Evolutionary conservation across 257 asterid species (phyloP).

Genomic region (Capsicum chinense): DNA sequence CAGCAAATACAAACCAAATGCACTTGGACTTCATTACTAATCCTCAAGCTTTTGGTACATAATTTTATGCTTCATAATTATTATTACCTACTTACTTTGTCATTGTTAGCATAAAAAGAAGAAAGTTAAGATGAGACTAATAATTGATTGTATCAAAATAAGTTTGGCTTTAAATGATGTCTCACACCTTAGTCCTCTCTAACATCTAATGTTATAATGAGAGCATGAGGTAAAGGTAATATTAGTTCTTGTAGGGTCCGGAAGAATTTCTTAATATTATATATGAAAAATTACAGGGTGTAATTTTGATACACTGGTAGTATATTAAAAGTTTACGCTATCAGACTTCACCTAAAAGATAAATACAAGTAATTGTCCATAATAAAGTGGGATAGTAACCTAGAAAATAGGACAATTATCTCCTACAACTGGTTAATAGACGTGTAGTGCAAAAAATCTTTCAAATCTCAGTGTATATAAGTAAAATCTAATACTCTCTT

Average conservation of each 20-base stretch:
- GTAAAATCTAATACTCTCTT: background rate
- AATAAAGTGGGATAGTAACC: background rate
- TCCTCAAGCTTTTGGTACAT: constrained; percentile 67
- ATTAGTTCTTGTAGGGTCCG: background rate
- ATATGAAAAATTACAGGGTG: background rate
- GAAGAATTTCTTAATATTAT: background rate
- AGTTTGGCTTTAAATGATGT: constrained; percentile 3
- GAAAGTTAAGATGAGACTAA: background rate
- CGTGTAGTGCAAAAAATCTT: background rate
- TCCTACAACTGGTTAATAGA: background rate
- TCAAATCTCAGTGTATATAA: background rate
- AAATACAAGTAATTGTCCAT: background rate
- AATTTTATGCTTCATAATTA: background rate
- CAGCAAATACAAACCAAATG: constrained; percentile 63
- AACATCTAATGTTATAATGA: background rate
- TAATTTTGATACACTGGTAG: background rate
- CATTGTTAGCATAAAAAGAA: background rate
- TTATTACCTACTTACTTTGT: constrained; percentile 9
- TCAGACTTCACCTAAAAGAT: background rate
- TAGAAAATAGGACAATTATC: background rate
- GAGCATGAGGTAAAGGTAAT: background rate
- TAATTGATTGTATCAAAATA: background rate
- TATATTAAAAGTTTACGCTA: background rate
- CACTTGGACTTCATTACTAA: constrained; percentile 63
- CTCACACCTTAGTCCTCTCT: background rate